These are phyloP conservation scores for Corylus heterophylla DNA, from an alignment of 306 rosid genomes.

Conservation along the genomic window DNA sequence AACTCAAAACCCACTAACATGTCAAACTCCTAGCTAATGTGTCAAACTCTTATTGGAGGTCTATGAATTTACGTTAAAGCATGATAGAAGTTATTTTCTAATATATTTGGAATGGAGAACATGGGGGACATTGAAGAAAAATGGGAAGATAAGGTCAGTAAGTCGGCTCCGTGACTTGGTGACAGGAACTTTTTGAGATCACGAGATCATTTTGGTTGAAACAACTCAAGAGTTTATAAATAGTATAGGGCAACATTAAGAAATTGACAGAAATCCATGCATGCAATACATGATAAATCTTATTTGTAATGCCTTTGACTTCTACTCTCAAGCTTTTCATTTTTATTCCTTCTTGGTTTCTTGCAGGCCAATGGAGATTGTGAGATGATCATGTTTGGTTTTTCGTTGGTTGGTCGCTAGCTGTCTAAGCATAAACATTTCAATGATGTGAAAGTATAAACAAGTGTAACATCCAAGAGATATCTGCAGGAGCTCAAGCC, in stretches of 20 bases:
- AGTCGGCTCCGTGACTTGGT: slow-evolving; percentile 32
- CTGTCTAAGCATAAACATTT: slow-evolving; percentile 16
- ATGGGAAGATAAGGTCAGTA: slow-evolving; percentile 31
- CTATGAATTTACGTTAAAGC: too few species aligned
- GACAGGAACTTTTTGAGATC: slow-evolving; percentile 31
- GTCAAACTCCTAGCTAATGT: too few species aligned
- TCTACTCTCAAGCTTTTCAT: background rate
- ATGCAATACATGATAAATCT: background rate
- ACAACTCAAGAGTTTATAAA: background rate
- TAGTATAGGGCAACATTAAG: background rate
- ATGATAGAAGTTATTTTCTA: too few species aligned
- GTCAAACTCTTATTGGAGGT: too few species aligned
- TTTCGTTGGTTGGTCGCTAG: slow-evolving; percentile 30
- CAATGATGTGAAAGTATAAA: slow-evolving; percentile 4
- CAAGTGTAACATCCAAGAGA: slow-evolving; percentile 11
- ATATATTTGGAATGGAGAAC: slow-evolving; percentile 30
- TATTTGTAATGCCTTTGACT: slow-evolving; percentile 23
- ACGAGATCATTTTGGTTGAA: slow-evolving; percentile 21
- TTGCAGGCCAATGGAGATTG: background rate
- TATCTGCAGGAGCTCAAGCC: slow-evolving; percentile 15
- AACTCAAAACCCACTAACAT: too few species aligned
- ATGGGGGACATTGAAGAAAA: slow-evolving; percentile 41
- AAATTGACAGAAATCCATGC: background rate
- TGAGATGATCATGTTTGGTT: background rate
- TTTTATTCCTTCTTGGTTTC: background rate